These are phyloP conservation scores for Gossypium trilobum DNA, from an alignment of 441 rosid genomes.

Conservation along the genomic window DNA sequence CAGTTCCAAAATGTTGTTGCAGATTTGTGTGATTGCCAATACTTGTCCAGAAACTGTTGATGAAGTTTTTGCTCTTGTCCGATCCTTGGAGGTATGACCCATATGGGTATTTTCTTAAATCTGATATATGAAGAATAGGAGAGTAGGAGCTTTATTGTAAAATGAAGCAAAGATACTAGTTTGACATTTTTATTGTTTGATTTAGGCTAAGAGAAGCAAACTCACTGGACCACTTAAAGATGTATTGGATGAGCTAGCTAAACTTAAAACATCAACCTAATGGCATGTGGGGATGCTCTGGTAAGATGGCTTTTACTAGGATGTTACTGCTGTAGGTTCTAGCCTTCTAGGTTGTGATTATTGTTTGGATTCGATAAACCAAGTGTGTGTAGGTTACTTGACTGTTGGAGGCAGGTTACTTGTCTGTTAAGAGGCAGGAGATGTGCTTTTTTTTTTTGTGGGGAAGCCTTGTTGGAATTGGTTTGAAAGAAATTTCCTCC, in stretches of 20 bases:
- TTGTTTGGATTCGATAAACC: slow-evolving; percentile 4
- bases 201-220: slow-evolving; percentile 41
- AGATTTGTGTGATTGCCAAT: slow-evolving; percentile 57
- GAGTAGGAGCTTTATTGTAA: neutral
- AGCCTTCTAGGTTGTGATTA: neutral
- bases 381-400: neutral
- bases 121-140: neutral
- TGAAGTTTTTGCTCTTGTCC: slow-evolving; percentile 64
- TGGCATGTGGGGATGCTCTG: neutral
- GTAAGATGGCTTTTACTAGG: slow-evolving; percentile 3
- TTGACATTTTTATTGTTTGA: neutral
- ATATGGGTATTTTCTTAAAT: neutral
- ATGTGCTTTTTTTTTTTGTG: neutral
- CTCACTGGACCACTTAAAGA: slow-evolving; percentile 41
- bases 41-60: slow-evolving; percentile 58
- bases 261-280: slow-evolving; percentile 29
- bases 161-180: neutral
- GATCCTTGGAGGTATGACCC: slow-evolving; percentile 55
- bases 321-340: neutral
- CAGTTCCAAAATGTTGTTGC: slow-evolving; percentile 24
- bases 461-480: neutral
- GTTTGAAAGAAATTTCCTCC: neutral
- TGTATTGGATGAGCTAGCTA: slow-evolving; percentile 36
- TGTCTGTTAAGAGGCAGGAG: neutral
- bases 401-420: neutral